Evolutionary conservation across 129 eudicot species (phyloP), one percentile per base, ranked within the genome.

Genomic region (Smallanthus sonchifolius): DNA sequence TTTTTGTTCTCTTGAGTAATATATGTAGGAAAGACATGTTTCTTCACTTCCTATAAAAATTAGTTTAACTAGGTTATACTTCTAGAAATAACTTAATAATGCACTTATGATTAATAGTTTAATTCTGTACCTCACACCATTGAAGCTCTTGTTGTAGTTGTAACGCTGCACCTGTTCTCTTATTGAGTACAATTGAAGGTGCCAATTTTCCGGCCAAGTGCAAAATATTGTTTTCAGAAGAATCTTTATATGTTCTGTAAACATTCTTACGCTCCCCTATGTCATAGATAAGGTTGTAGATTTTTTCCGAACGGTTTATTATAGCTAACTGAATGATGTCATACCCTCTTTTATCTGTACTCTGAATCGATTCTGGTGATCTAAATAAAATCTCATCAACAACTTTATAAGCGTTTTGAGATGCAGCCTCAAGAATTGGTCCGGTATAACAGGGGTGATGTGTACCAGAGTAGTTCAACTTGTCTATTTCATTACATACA

Each of bases 141-240:
- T 60, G 77, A 11, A 80, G 74, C 47, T 80, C 80, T 19, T 57
- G 39, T 28, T 80, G 83, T 61, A 80, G 60, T n/a, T 80, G 79
- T 4, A 80, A 43, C 8, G 72, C 76, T 35, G 80, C 76, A 11
- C 84, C 84, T 19, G 76, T 14, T 44, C 6, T 67, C 2, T 17
- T 10, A 60, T 6, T 68, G 8, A 80, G 72, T 16, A 11, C 30
- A 35, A 16, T n/a, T 35, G 57, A 65, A 42, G 75, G 75, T 2
- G 80, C 70, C 5, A 73, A 14, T 5, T 54, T 66, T 68, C 71
- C 75, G 0, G 39, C 84, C 79, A 80, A 48, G 38, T 80, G 84
- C 64, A 74, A 67, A 10, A 48, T 65, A 35, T 80, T 80, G 75
- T 74, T 67, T 17, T 20, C 16, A 35, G 75, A 74, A 15, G 59